Base-by-base conservation (phyloP, 2,329 filamentous ascomycete species). In the Epichloe hybrida region DNA sequence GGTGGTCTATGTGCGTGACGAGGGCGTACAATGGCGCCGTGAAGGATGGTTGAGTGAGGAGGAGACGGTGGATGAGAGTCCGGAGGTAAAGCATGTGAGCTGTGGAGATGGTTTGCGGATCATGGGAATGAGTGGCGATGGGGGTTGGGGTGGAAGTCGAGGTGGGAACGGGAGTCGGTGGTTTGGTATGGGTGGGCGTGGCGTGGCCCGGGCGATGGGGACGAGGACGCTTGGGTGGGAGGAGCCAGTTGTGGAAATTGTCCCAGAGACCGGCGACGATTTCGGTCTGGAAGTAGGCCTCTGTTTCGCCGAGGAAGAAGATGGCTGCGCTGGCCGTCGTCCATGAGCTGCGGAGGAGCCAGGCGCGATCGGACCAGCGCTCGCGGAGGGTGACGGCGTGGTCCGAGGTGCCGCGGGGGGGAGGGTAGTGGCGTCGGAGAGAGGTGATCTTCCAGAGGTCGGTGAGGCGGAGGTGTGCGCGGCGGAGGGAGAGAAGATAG, bases 251-350 rank as follows among this genome's bases (percentile, higher is more conserved):
- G 49, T 85, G 79, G 58, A 97, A 90, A 48, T 86, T 81, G 15
- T 83, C 77, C 80, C 89, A 96, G 1, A 88, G 82, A 35, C 83
- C 82, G 53, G 83, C 80, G 13, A 96, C 83, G 6, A 97, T 83
- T 61, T 95, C 89, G 1, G 86, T 88, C 64, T 96, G 91, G 43
- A 97, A 81, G 60, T 95, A 97, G 3, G 81, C 81, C 57, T 91
- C 86, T 13, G 88, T 84, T 63, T 96, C 90, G 0, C 86, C 88
- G 3, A 97, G 73, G 58, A 97, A 86, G 68, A 95, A 96, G 4
- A 95, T 79, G 1, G 88, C 84, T 2, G 89, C 86, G 61, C 86
- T 89, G 58, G 86, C 84, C 0, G 88, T 94, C 0, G 89, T 91
- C 93, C 93, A 98, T 1, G 91, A 79, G 55, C 82, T 84, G 15